Evolutionary conservation across 345 rosid genomes (phyloP).

Genomic region (Ailanthus altissimus): DNA sequence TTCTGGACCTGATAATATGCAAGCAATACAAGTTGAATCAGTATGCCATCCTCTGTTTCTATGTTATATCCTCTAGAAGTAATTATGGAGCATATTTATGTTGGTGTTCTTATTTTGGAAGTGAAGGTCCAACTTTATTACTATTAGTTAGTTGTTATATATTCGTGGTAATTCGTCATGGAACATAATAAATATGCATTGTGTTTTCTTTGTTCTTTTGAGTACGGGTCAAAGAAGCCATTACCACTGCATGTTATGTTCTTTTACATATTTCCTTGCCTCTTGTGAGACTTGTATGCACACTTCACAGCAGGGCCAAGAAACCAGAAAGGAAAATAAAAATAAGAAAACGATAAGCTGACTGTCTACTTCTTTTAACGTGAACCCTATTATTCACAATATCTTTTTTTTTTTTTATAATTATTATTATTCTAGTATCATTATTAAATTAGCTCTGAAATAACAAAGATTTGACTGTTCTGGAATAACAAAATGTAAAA

Average conservation of each 20-base stretch:
- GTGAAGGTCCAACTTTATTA: not conserved
- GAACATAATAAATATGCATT: not conserved
- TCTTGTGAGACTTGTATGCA: not conserved
- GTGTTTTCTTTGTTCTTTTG: not conserved
- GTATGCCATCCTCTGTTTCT: constrained; percentile 47
- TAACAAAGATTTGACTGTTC: too few species aligned
- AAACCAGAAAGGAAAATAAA: too few species aligned
- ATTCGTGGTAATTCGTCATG: too few species aligned
- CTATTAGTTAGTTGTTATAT: not conserved
- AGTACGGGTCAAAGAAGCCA: not conserved
- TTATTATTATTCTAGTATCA: too few species aligned
- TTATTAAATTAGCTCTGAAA: too few species aligned
- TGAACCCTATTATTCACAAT: too few species aligned
- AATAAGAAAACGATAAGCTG: too few species aligned
- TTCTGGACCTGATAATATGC: constrained; percentile 98
- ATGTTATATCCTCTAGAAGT: not conserved
- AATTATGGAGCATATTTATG: not conserved
- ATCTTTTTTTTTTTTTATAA: too few species aligned
- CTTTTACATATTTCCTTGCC: not conserved
- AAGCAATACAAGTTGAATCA: constrained; percentile 94
- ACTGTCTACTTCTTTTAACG: too few species aligned
- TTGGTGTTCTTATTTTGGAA: constrained; percentile 2
- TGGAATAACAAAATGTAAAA: too few species aligned
- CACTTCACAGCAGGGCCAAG: not conserved
- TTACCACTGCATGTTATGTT: too few species aligned